These are phyloP conservation scores for Rhazya stricta DNA, from an alignment of 257 asterid species.

Conservation along the genomic window DNA sequence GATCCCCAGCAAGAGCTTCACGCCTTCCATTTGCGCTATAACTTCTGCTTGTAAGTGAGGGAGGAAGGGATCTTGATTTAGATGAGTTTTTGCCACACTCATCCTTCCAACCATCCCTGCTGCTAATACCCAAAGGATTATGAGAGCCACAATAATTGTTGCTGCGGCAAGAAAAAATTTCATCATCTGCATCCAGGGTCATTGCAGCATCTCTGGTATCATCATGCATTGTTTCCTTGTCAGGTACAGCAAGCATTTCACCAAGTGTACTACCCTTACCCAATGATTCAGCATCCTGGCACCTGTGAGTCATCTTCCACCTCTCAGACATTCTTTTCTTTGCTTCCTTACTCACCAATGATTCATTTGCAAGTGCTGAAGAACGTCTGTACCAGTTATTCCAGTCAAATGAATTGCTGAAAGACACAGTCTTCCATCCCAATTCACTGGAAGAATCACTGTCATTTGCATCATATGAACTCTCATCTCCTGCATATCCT, in stretches of 20 bases:
- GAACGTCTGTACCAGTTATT: conserved; percentile 30
- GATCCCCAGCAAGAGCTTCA: conserved; percentile 33
- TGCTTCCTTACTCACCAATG: conserved; percentile 65
- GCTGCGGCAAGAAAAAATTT: conserved; percentile 26
- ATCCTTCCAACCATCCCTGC: conserved; percentile 80
- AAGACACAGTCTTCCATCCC: conserved; percentile 33
- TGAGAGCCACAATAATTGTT: conserved; percentile 29
- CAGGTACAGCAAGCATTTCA: conserved; percentile 73
- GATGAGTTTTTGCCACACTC: conserved; percentile 40
- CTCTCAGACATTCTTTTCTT: conserved; percentile 77
- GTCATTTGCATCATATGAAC: conserved; percentile 63
- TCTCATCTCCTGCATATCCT: conserved; percentile 92
- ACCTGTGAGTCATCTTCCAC: conserved; percentile 66
- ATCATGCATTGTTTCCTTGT: conserved; percentile 27
- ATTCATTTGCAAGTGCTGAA: conserved; percentile 40
- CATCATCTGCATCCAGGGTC: conserved; percentile 23
- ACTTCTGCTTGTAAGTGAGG: conserved; percentile 34
- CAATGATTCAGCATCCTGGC: conserved; percentile 52
- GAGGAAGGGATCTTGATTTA: conserved; percentile 56
- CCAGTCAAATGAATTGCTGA: conserved; percentile 44
- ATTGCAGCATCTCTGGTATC: conserved; percentile 31
- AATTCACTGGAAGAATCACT: conserved; percentile 69
- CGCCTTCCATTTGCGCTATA: conserved; percentile 31
- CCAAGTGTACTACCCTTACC: conserved; percentile 62
- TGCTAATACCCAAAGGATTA: conserved; percentile 59